Base-by-base conservation (phyloP, 768 basidiomycete genomes). In the Boletus rufocinnamomeus region DNA sequence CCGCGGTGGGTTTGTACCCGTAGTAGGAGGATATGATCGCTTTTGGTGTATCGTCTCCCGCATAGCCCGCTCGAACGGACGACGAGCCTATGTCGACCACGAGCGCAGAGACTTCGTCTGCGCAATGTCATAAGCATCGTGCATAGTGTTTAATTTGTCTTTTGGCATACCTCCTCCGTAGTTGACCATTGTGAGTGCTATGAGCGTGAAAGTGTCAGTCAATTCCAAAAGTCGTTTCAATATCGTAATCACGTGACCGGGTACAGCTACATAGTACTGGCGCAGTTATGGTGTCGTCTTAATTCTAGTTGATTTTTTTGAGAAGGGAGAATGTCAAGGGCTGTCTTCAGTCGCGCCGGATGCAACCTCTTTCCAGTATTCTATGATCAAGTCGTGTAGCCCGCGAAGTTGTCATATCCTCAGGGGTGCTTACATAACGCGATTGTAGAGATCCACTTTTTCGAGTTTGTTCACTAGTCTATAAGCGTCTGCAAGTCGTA, bases 61-160 rank as follows among this genome's bases (percentile, higher is more conserved):
- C 96, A 73, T 98, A 97, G 53, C 97, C 97, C 13, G 94, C 93
- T 70, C 97, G 88, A 54, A 95, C 77, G 10, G 93, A 89, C 27
- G 90, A 89, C 13, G 91, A 80, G 30, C 97, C 97, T 70, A 98
- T 89, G 77, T 99, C 97, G 38, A 99, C 78, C 25, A 98, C 97
- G 52, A 98, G 79, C 32, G 96, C 97, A 37, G 94, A 90, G n/a
- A 98, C 94, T 77, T 98, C 95, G 71, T 98, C 95, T 97, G 59
- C 14, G 27, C 4, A 37, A n/a, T 49, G 50, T 44, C 11, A 38
- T 59, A 35, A 56, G 57, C 50, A 3, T 59, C n/a, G 11, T 47
- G 17, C 9, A 43, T n/a, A 37, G 47, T 9, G 27, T 50, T 49
- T 45, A 46, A 19, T 52, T 51, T 53, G 28, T 25, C 50, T 28